Base-by-base conservation (phyloP, 2,329 filamentous ascomycete species). In the Diaporthe helianthi region DNA sequence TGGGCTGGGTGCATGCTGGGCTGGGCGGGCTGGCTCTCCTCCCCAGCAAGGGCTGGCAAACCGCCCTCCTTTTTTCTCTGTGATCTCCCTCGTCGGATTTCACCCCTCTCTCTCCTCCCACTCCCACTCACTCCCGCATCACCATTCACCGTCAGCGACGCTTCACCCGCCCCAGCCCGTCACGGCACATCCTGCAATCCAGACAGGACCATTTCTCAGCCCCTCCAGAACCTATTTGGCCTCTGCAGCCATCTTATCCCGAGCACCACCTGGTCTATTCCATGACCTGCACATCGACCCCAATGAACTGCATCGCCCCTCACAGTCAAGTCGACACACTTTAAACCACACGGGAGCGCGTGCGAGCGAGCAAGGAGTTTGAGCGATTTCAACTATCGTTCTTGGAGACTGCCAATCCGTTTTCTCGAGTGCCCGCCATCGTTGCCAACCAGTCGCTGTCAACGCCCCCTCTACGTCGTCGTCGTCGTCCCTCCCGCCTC, bases 331-430 rank as follows among this genome's bases (percentile, higher is more conserved):
- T 82, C 84, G 86, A 85, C 87, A 90, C 88, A 85, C 89, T 90
- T 90, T 91, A 88, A 90, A 88, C 81, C 85, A 84, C 84, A 89
- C 88, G 88, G 86, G 86, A 88, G 84, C 83, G 85, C 84, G 85
- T 83, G 85, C 84, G 85, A 87, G 86, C 81, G 85, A 88, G 85
- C 79, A 82, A 52, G 44, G 60, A 60, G 55, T 81, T 73, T 78
- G 44, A 81, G 80, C 84, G 84, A 86, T 87, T 83, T 88, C 86
- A 87, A 88, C 84, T 81, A 86, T 87, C 85, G 82, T 83, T 81
- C 83, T 83, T 80, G 76, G 78, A 80, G 77, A 78, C 77, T 73
- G 73, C 70, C 66, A 74, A 73, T 72, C 69, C 71, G 72, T 74
- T 75, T 75, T 73, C 77, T 76, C 78, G 75, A 76, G 52, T 55